phyloP scores from a whole-genome alignment of 2,329 filamentous ascomycete species.

The Coleophoma cylindrospora region DNA sequence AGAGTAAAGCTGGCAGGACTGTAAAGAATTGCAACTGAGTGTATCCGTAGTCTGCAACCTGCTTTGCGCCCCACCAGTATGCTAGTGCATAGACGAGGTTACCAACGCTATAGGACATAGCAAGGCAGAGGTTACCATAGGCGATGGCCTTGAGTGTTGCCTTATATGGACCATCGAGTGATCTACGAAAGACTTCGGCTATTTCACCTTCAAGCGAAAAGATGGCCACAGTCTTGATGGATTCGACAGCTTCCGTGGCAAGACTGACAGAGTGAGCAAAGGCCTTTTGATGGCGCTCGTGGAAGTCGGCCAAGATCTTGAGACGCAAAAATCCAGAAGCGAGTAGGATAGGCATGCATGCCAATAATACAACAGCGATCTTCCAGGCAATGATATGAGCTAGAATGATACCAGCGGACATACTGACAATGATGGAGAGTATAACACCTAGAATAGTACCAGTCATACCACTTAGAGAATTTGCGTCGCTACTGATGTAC shows the following conservation, averaged over 20 bases:
- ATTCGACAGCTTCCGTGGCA: slow-evolving; percentile 61
- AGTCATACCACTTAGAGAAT: slow-evolving; percentile 61
- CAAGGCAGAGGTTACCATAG: slow-evolving; percentile 54
- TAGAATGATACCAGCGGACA: slow-evolving; percentile 61
- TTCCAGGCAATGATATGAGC: slow-evolving; percentile 71
- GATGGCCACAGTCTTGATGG: slow-evolving; percentile 55
- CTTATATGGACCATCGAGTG: slow-evolving; percentile 44
- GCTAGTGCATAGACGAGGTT: slow-evolving; percentile 69
- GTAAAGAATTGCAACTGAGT: slow-evolving; percentile 66
- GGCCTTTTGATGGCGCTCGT: slow-evolving; percentile 58
- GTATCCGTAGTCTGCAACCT: slow-evolving; percentile 62
- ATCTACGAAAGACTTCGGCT: slow-evolving; percentile 47
- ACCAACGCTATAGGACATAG: slow-evolving; percentile 52
- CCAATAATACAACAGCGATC: slow-evolving; percentile 67
- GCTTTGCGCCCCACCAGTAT: slow-evolving; percentile 75
- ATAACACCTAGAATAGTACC: slow-evolving; percentile 66
- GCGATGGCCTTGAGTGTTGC: slow-evolving; percentile 44
- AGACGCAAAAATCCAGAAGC: slow-evolving; percentile 67
- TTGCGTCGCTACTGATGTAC: slow-evolving; percentile 65
- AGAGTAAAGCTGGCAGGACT: slow-evolving; percentile 64
- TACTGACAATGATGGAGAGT: slow-evolving; percentile 63
- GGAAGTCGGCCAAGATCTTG: slow-evolving; percentile 54
- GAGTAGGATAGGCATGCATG: slow-evolving; percentile 62
- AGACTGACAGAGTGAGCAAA: slow-evolving; percentile 59
- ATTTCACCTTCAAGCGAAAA: slow-evolving; percentile 51